Base-by-base conservation (phyloP, 495 filamentous ascomycete species). In the Talaromyces wortmannii region DNA sequence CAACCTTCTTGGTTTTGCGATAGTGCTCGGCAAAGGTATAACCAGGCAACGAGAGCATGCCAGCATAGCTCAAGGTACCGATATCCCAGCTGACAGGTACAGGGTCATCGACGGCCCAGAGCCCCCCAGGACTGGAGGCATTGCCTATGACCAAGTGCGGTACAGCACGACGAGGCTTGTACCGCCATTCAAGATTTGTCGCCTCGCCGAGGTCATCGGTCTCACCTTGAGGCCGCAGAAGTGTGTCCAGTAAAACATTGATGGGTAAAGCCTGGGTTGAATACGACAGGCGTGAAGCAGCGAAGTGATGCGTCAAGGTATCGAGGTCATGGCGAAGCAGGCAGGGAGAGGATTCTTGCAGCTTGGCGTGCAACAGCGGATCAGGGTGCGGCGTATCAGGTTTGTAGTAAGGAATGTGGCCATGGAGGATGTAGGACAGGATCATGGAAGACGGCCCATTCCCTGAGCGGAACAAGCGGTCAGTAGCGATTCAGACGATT, bases 391-490 rank as follows among this genome's bases (percentile, higher is more conserved):
- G 77, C 45, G 74, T 73, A 16, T 71, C 59, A 6, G 74, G 59
- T 16, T 72, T 67, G 56, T 88, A 88, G 54, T 74, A 76, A 2
- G 84, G 84, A 48, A 84, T 70, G 61, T 86, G 75, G 11, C 84
- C 84, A 61, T 88, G 83, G 15, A 88, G 78, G 49, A 87, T 82
- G 61, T 80, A 88, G 52, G 82, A 84, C 23, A 88, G 74, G 63
- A 86, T 81, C 64, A 88, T 77, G 56, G 84, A 80, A 32, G 84
- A 80, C 50, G 84, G 84, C 33, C 84, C 84, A 60, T 84, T 85
- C 53, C 84, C 84, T 78, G 16, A 23, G 55, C 7, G 42, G 45
- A 46, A 47, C 15, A 44, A 45, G 56, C 60, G 50, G 32, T 56
- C 33, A 61, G 61, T 45, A 50, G 17, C 40, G n/a, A 48, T 29